Conservation (phyloP, 2,329 filamentous ascomycete species). For the Aureobasidium pullulans region DNA sequence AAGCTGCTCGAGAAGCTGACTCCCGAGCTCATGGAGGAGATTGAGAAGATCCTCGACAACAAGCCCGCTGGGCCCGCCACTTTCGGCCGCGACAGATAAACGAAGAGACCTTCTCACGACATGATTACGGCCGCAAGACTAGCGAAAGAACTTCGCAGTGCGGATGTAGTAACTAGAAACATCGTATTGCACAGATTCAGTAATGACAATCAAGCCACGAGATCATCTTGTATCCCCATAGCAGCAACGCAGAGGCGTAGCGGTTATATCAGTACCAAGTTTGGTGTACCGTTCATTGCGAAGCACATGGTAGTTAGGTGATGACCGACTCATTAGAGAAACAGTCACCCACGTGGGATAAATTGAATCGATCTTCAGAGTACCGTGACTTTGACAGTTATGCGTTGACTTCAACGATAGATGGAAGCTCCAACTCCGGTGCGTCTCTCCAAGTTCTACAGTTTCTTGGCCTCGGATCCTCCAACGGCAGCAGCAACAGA, state of each 20-base stretch:
- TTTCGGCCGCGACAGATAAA: slow-evolving; percentile 30
- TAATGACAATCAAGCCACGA: neutral
- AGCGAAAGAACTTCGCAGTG: neutral
- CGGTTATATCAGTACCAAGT: no score
- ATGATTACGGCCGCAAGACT: neutral
- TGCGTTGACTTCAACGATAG: neutral
- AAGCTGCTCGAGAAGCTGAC: slow-evolving; percentile 34
- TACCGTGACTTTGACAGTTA: neutral
- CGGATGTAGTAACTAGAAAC: neutral
- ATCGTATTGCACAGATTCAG: neutral
- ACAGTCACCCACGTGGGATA: no score
- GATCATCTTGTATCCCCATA: neutral
- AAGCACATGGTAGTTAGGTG: no score
- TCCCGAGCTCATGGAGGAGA: slow-evolving; percentile 34
- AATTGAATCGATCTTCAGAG: neutral
- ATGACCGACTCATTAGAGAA: no score
- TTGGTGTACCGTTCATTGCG: no score
- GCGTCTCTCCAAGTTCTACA: no score
- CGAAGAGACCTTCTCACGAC: neutral
- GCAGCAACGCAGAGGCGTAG: no score
- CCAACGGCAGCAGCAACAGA: neutral
- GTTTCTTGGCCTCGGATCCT: neutral
- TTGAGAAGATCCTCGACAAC: slow-evolving; percentile 37
- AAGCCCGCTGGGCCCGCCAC: slow-evolving; percentile 27
- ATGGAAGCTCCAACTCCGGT: neutral